phyloP scores from a whole-genome alignment of 2,329 filamentous ascomycete genomes.

The Alternaria triticimaculans region DNA sequence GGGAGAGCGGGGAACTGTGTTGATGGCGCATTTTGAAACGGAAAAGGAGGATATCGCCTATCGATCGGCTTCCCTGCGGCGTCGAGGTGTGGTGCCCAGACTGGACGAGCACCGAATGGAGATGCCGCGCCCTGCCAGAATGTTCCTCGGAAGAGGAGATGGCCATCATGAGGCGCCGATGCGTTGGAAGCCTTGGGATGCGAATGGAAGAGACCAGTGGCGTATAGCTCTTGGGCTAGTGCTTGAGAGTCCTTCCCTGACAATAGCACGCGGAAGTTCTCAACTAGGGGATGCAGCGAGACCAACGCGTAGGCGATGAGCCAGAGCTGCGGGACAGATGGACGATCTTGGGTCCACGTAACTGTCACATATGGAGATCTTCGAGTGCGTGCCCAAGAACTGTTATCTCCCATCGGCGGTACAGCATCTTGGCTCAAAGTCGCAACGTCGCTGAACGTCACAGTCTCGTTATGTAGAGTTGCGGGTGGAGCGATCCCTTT shows the following conservation, averaged over 20 bases:
- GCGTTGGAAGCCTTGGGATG: conserved; percentile 49
- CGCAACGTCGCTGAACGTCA: conserved; percentile 40
- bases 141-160: conserved; percentile 60
- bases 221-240: conserved; percentile 51
- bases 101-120: conserved; percentile 51
- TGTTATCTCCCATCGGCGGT: conserved; percentile 44
- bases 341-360: conserved; percentile 51
- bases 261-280: conserved; percentile 54
- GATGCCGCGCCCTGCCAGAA: conserved; percentile 56
- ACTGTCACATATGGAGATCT: conserved; percentile 53
- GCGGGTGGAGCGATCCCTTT: conserved; percentile 32
- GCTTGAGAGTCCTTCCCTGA: conserved; percentile 46
- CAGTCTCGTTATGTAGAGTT: conserved; percentile 34
- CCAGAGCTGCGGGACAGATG: conserved; percentile 56
- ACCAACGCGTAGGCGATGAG: conserved; percentile 56
- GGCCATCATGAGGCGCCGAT: conserved; percentile 44
- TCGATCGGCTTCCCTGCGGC: conserved; percentile 49
- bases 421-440: conserved; percentile 31
- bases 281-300: conserved; percentile 52
- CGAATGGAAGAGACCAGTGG: conserved; percentile 52
- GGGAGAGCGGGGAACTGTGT: conserved; percentile 56
- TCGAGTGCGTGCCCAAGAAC: conserved; percentile 54
- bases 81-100: conserved; percentile 48
- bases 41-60: conserved; percentile 50
- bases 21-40: conserved; percentile 55